Base-by-base conservation (phyloP, 257 asterid species). In the Ehretia macrophylla region DNA sequence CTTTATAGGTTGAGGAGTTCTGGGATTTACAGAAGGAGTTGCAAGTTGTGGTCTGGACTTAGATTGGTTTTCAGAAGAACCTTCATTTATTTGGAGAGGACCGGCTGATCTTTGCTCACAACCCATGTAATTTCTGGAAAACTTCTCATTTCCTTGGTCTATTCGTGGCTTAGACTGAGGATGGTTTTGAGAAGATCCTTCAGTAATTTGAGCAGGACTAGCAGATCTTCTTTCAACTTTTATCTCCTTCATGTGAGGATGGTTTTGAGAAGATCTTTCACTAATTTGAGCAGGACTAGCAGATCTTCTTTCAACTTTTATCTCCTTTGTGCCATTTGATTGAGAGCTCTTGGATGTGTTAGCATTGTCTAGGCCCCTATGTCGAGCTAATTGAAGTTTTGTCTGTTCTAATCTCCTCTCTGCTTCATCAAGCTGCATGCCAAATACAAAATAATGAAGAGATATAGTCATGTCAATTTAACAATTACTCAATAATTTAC, bases 371-470 rank as follows among this genome's bases (percentile, higher is more conserved):
- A 51, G 64, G 20, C 75, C 70, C 42, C 72, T 74, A 66, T 62
- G 56, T 12, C 66, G 69, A 60, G 74, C 78, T 67, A 80, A 39
- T 56, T 80, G 74, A 63, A 10, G n/a, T 39, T 80, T 67, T 14
- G 77, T 59, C 16, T 68, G 73, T 38, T 68, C 71, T 64, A 80
- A 63, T 63, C 63, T 68, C 20, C 38, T 74, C 60, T 74, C 77
- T 17, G 81, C 81, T 54, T 56, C 64, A 56, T 60, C 66, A 47
- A 74, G 82, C 83, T 80, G 76, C 67, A 71, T 40, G 23, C 51
- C 19, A 20, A 57, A 59, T 56, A 17, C 56, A 65, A 48, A 40
- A 11, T 8, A 5, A 11, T 32, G 1, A n/a, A 48, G 39, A 12
- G 32, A 11, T 21, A 23, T 13, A 10, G 19, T 21, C 4, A 18